These are phyloP conservation scores for Sextonia rubra DNA, from an alignment of 164 flowering plant species.

Conservation along the genomic window DNA sequence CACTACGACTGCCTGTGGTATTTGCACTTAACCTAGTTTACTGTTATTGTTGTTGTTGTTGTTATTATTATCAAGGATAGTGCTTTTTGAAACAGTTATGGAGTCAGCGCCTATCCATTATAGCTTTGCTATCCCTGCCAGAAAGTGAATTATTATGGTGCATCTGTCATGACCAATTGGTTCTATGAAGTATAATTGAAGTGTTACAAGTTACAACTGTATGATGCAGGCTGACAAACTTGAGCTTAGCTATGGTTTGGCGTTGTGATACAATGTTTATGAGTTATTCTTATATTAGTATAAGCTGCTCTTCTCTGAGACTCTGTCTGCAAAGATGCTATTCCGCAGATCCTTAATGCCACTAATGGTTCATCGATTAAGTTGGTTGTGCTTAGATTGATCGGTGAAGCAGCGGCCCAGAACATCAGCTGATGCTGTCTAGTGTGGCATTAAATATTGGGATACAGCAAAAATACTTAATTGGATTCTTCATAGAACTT, in stretches of 20 bases:
- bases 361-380: not conserved
- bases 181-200: not conserved
- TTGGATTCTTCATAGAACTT: not conserved
- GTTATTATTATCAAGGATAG: not conserved
- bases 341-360: not conserved
- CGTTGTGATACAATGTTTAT: not conserved
- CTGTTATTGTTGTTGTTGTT: not conserved
- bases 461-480: not conserved
- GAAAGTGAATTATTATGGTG: not conserved
- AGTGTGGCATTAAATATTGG: not conserved
- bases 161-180: not conserved
- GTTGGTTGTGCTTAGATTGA: not conserved
- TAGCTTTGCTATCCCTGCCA: not conserved
- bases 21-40: slow-evolving; percentile 42
- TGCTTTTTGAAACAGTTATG: not conserved
- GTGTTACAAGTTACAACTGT: not conserved
- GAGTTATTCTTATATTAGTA: no score
- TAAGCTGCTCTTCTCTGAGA: not conserved
- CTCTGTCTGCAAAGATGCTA: not conserved
- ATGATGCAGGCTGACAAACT: not conserved
- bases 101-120: not conserved
- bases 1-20: slow-evolving; percentile 93
- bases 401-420: not conserved
- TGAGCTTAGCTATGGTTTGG: not conserved
- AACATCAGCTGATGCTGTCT: not conserved